These are phyloP conservation scores for Neonectria punicea DNA, from an alignment of 2,329 filamentous ascomycete species.

Conservation along the genomic window DNA sequence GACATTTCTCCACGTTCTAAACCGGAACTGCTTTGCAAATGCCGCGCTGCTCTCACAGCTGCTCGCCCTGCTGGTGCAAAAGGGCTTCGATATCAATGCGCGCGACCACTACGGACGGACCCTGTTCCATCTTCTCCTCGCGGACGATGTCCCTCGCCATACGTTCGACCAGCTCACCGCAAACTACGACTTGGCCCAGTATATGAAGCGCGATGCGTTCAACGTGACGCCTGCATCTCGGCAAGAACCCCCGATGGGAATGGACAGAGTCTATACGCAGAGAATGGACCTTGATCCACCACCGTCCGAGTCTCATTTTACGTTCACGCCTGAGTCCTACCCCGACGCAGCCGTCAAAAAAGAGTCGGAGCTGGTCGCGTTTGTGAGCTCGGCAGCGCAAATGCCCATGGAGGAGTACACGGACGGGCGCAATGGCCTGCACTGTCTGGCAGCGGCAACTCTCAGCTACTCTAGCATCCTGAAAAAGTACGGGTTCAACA, in stretches of 20 bases:
- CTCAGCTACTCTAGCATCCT: constrained; percentile 53
- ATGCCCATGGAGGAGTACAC: constrained; percentile 43
- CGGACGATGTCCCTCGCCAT: constrained; percentile 43
- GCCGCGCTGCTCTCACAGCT: constrained; percentile 44
- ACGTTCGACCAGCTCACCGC: constrained; percentile 43
- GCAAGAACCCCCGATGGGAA: constrained; percentile 13
- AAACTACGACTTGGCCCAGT: constrained; percentile 44
- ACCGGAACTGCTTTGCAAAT: constrained; percentile 47
- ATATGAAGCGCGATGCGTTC: constrained; percentile 62
- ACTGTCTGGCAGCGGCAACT: constrained; percentile 67
- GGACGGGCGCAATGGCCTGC: constrained; percentile 65
- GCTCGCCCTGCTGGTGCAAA: constrained; percentile 29
- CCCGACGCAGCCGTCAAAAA: constrained; percentile 18
- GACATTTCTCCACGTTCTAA: constrained; percentile 60
- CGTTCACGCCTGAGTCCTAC: constrained; percentile 12
- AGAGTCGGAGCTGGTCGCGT: constrained; percentile 39
- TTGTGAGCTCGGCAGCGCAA: constrained; percentile 27
- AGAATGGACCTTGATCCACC: constrained; percentile 42
- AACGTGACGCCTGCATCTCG: constrained; percentile 43
- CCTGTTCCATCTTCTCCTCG: constrained; percentile 59
- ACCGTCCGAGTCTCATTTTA: neutral
- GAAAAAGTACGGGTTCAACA: constrained; percentile 44
- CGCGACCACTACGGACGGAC: constrained; percentile 64
- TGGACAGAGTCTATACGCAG: constrained; percentile 18
- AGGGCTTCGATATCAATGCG: constrained; percentile 47